Base-by-base conservation (phyloP, 345 rosid species). In the Raphanus sativus region DNA sequence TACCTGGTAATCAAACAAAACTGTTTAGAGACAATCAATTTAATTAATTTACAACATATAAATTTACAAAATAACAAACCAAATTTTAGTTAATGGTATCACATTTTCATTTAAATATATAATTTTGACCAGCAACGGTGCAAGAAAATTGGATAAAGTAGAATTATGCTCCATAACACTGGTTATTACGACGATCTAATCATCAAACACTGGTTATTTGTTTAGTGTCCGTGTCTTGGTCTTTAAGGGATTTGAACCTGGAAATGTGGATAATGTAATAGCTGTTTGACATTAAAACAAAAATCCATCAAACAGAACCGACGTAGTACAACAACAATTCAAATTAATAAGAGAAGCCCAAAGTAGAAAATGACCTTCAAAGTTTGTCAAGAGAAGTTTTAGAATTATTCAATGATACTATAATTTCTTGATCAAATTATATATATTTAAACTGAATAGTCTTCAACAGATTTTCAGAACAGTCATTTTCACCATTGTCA, bases 401-500 rank as follows among this genome's bases (percentile, higher is more conserved):
- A 10, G 24, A 75, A 59, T 25, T 29, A 61, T n/a, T 52, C 15
- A 34, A 70, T 24, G 36, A 29, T 29, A 64, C 75, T 36, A 70
- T 63, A 70, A 38, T 16, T 62, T 16, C 10, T 62, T 34, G 32
- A 77, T 70, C 28, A 54, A 52, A 7, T 28, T 24, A 45, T 11
- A 33, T 62, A 62, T 9, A 59, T 42, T 62, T 33, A 1, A 69
- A 70, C 48, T 70, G 45, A 70, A 54, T 54, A 77, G 71, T 77
- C 80, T 55, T 38, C 71, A 77, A 77, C 66, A 28, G 17, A 77
- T 13, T 64, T 70, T 77, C 65, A 77, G 48, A 64, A 64, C 61
- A 38, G 64, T 77, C 80, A 29, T 71, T 77, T 70, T 77, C 71
- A 77, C 50, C 13, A 12, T 64, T 8, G 33, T 36, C 65, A 56